Conservation (phyloP, 2,329 filamentous ascomycete genomes). For the Trichothecium roseum region DNA sequence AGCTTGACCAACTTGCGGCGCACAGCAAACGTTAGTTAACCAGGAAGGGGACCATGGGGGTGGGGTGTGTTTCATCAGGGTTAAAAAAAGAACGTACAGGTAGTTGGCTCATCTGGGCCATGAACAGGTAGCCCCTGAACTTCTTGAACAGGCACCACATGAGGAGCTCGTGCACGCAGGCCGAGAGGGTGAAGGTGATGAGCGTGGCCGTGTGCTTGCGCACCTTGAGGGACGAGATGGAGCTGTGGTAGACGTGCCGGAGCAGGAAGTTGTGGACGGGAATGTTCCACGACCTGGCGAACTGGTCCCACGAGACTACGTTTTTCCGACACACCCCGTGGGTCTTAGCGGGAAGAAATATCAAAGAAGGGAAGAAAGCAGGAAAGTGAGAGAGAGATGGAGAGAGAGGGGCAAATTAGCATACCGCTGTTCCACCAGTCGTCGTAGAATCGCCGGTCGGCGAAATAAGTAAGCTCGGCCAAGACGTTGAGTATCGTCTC, state of each 20-base stretch:
- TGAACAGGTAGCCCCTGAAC: constrained; percentile 60
- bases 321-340: too few relatives aligned
- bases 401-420: too few relatives aligned
- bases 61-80: too few relatives aligned
- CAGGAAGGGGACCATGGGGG: too few relatives aligned
- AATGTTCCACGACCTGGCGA: constrained; percentile 68
- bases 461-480: constrained; percentile 67
- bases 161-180: constrained; percentile 63
- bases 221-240: constrained; percentile 62
- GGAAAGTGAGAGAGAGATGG: too few relatives aligned
- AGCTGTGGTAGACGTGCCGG: constrained; percentile 69
- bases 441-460: constrained; percentile 63
- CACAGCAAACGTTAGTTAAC: background rate
- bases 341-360: too few relatives aligned
- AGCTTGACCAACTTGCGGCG: constrained; percentile 45
- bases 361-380: too few relatives aligned
- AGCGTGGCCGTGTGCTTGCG: constrained; percentile 62
- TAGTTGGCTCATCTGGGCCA: constrained; percentile 65
- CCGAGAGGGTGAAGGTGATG: constrained; percentile 64
- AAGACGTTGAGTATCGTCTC: constrained; percentile 64
- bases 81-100: constrained; percentile 31
- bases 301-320: constrained; percentile 59
- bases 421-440: constrained; percentile 53
- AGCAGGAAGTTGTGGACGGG: constrained; percentile 71
- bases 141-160: constrained; percentile 79